Percentiles rank a stretch among this genome's conserved stretches.
Conservation (phyloP, 768 basidiomycete species). For the Phanerochaete sordida region DNA sequence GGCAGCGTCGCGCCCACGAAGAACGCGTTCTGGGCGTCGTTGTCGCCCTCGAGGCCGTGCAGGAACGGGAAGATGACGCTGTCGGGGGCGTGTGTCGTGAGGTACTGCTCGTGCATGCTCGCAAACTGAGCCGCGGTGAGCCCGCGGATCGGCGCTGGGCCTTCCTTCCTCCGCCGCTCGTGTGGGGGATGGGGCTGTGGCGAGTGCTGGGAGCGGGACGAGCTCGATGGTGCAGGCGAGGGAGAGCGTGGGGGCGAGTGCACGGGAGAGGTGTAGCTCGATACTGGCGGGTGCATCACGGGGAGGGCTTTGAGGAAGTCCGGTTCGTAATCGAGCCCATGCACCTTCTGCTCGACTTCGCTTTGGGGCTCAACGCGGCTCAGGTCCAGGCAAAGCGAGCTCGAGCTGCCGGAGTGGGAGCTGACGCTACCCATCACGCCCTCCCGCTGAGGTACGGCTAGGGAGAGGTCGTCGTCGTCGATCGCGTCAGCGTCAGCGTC, state of each 20-base stretch:
- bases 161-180: background rate
- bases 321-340: conserved; percentile 19
- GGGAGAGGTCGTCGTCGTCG: background rate
- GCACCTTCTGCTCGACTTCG: conserved; percentile 1
- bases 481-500: background rate
- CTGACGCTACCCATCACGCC: background rate
- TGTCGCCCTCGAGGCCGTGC: conserved; percentile 82
- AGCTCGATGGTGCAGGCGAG: background rate
- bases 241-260: background rate
- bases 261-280: background rate
- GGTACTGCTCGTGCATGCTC: conserved; percentile 57
- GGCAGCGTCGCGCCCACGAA: conserved; percentile 43
- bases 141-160: conserved; percentile 30
- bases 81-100: conserved; percentile 73
- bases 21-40: conserved; percentile 77
- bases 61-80: conserved; percentile 83
- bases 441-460: background rate
- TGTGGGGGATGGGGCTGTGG: background rate
- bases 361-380: background rate
- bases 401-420: background rate
- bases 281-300: conserved; percentile 11
- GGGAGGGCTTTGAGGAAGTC: conserved; percentile 21
- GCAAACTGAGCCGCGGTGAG: conserved; percentile 49
- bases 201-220: background rate
- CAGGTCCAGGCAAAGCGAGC: background rate